Evolutionary conservation across 2,329 filamentous ascomycete species (phyloP).

Genomic region (Microdochium paspali): DNA sequence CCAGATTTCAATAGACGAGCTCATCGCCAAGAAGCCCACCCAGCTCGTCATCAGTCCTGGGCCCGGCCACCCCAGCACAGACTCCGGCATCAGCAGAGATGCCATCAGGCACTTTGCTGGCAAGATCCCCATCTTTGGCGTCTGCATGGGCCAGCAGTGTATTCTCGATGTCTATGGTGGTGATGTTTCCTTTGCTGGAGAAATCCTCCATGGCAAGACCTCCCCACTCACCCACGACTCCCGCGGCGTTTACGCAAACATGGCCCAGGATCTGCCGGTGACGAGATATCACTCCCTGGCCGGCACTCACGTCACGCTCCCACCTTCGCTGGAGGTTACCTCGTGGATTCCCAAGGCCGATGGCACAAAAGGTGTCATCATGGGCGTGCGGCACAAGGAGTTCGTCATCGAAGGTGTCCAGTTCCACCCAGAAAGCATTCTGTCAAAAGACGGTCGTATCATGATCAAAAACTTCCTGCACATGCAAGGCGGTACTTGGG

Average conservation of each 20-base stretch:
- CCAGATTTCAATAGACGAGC: constrained; percentile 74
- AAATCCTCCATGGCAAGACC: constrained; percentile 96
- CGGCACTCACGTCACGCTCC: constrained; percentile 80
- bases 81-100: constrained; percentile 88
- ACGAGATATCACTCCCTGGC: constrained; percentile 96
- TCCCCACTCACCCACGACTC: constrained; percentile 81
- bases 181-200: constrained; percentile 82
- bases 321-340: constrained; percentile 76
- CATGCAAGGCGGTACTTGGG: constrained; percentile 87
- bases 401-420: constrained; percentile 91
- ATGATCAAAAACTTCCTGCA: constrained; percentile 92
- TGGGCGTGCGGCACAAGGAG: constrained; percentile 92
- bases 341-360: constrained; percentile 79
- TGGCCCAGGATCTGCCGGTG: constrained; percentile 73
- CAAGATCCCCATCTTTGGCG: constrained; percentile 92
- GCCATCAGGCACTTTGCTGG: constrained; percentile 86
- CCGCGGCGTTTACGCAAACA: constrained; percentile 82
- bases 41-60: constrained; percentile 93
- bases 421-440: constrained; percentile 94
- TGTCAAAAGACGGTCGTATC: constrained; percentile 76
- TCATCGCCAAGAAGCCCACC: constrained; percentile 77
- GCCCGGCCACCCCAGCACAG: constrained; percentile 82
- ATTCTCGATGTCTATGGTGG: constrained; percentile 93
- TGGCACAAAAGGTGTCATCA: constrained; percentile 77
- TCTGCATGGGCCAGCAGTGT: constrained; percentile 99